phyloP scores from a whole-genome alignment of 176 grass and related monocot genomes.

The Urochloa ruziziensis region DNA sequence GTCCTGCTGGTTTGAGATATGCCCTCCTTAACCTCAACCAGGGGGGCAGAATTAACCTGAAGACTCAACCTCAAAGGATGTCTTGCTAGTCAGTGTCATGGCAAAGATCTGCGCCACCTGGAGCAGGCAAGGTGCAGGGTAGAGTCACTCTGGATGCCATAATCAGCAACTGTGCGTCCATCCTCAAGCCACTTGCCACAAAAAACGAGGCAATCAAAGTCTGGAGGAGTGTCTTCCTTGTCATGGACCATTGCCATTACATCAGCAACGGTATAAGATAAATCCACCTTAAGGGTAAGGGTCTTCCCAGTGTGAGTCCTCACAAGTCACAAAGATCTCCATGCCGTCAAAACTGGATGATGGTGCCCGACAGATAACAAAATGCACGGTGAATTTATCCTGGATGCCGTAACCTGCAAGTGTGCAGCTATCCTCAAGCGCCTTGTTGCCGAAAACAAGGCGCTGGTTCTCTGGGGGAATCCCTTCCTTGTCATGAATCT shows the following conservation, averaged over 20 bases:
- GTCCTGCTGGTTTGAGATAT: no score
- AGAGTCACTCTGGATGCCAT: neutral
- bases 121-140: neutral
- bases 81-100: no score
- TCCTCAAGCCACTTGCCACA: neutral
- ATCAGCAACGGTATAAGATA: neutral
- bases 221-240: neutral
- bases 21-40: no score
- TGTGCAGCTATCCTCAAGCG: neutral
- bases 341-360: neutral
- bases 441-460: neutral
- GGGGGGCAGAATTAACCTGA: no score
- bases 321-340: neutral
- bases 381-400: neutral
- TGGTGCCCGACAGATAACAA: neutral
- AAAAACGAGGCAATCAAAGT: neutral
- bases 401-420: neutral
- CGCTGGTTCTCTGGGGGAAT: neutral
- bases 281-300: neutral
- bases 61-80: no score
- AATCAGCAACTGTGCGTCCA: neutral
- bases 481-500: neutral
- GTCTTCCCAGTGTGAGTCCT: neutral
- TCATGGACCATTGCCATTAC: neutral
- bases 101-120: no score